Conservation (phyloP, 2,329 filamentous ascomycete genomes). For the Xylaria sp. region DNA sequence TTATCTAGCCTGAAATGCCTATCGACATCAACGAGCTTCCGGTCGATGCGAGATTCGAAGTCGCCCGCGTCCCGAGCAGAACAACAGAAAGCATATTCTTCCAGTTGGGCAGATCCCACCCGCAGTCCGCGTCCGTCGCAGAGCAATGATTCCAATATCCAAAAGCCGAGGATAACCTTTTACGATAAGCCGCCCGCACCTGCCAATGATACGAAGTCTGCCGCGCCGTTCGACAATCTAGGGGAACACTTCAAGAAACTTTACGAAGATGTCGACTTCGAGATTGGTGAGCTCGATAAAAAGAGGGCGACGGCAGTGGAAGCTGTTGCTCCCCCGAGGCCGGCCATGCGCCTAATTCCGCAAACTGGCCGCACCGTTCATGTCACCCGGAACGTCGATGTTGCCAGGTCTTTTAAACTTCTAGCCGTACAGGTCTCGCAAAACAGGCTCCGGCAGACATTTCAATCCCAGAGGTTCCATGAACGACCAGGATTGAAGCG, state of each 20-base stretch:
- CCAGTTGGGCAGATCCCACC: conserved; percentile 15
- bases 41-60: conserved; percentile 3
- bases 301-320: conserved; percentile 14
- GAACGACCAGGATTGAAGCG: conserved; percentile 76
- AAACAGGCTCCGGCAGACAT: conserved; percentile 64
- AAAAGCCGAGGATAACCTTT: conserved; percentile 26
- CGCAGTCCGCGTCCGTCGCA: not conserved
- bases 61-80: conserved; percentile 7
- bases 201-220: not conserved
- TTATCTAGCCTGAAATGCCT: conserved; percentile 14
- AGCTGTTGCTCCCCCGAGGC: conserved; percentile 15
- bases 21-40: conserved; percentile 19
- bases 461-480: conserved; percentile 66
- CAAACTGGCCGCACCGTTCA: conserved; percentile 49
- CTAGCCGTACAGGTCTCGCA: conserved; percentile 43
- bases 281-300: conserved; percentile 32
- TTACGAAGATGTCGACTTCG: conserved; percentile 30
- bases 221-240: not conserved
- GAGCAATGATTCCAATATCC: conserved; percentile 14
- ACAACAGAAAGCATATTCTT: conserved; percentile 9
- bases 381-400: conserved; percentile 47
- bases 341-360: conserved; percentile 44
- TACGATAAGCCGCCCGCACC: conserved; percentile 16
- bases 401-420: conserved; percentile 47
- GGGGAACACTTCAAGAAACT: not conserved